A percentile compares a stretch with the other conserved stretches of the same genome.
phyloP scores from a whole-genome alignment of 106 monocot species.

The Acanthochlamys bracteata region DNA sequence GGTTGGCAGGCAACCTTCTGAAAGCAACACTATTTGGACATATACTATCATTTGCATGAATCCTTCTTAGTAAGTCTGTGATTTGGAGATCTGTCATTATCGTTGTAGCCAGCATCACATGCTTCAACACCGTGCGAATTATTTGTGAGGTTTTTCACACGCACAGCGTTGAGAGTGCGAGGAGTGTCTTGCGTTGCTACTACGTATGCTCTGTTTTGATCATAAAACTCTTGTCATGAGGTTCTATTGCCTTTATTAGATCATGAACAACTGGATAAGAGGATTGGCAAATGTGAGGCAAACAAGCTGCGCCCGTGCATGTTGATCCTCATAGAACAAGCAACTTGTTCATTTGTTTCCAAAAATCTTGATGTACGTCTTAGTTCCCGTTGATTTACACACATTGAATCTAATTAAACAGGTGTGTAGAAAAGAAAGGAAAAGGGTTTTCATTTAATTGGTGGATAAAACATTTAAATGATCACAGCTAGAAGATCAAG shows the following conservation, averaged over 20 bases:
- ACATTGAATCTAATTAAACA: not conserved
- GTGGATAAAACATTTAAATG: not conserved
- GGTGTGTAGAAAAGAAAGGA: too few species aligned
- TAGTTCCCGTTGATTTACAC: too few species aligned
- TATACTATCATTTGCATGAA: not conserved
- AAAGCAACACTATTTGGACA: slow-evolving; percentile 4
- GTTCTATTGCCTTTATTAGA: not conserved
- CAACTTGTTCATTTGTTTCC: not conserved
- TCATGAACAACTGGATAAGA: not conserved
- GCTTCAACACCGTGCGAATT: not conserved
- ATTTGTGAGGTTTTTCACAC: not conserved
- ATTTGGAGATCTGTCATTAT: slow-evolving; percentile 4
- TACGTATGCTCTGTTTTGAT: not conserved
- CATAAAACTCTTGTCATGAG: not conserved
- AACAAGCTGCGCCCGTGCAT: not conserved
- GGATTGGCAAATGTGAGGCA: slow-evolving; percentile 1
- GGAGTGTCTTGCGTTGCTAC: not conserved
- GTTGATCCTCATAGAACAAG: not conserved
- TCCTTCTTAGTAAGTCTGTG: not conserved
- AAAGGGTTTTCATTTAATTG: too few species aligned
- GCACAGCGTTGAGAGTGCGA: not conserved
- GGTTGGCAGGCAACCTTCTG: not conserved
- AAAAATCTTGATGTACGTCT: not conserved
- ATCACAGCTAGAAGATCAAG: not conserved
- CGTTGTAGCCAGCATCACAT: not conserved